Base-by-base conservation (phyloP, 1,284 basidiomycete genomes). In the Taiwanofungus camphoratus region DNA sequence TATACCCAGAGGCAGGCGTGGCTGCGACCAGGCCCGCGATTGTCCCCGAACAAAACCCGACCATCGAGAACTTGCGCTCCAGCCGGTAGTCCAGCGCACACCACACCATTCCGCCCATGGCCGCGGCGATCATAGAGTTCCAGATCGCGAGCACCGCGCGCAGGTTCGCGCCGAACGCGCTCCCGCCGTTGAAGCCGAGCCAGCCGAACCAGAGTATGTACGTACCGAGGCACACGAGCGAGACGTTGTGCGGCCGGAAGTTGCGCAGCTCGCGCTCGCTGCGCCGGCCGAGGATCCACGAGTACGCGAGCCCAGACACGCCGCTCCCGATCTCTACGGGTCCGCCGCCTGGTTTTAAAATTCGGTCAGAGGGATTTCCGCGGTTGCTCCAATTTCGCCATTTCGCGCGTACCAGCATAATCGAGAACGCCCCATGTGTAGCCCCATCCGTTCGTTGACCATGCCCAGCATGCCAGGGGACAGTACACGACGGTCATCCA, bases 311-410 rank as follows among this genome's bases (percentile, higher is more conserved):
- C 32, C 91, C 91, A 22, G 81, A 83, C 35, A 90, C 79, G 36
- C 93, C 93, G 44, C 88, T 92, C 38, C 87, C 87, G 52, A 96
- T 92, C 65, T 97, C 92, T 55, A 96, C 91, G 23, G 93, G 93
- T 6, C 90, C 91, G 33, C 92, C 92, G 38, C 92, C 91, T 73
- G 54, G 52, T 19, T 40, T 15, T 32, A 5, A 29, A 30, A 30
- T 24, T 13, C 16, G 34, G 15, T 4, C 5, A n/a, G 35, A 24
- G 50, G 46, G 9, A 38, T 45, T n/a, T n/a, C n/a, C n/a, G n/a
- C n/a, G n/a, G n/a, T n/a, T n/a, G n/a, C n/a, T n/a, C n/a, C n/a
- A n/a, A n/a, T n/a, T n/a, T n/a, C n/a, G n/a, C n/a, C n/a, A n/a
- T n/a, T n/a, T n/a, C 34, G 13, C 12, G 49, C 61, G 46, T 42